These are phyloP conservation scores for Coniochaeta hoffmannii DNA, from an alignment of 2,329 filamentous ascomycete genomes.

Conservation along the genomic window DNA sequence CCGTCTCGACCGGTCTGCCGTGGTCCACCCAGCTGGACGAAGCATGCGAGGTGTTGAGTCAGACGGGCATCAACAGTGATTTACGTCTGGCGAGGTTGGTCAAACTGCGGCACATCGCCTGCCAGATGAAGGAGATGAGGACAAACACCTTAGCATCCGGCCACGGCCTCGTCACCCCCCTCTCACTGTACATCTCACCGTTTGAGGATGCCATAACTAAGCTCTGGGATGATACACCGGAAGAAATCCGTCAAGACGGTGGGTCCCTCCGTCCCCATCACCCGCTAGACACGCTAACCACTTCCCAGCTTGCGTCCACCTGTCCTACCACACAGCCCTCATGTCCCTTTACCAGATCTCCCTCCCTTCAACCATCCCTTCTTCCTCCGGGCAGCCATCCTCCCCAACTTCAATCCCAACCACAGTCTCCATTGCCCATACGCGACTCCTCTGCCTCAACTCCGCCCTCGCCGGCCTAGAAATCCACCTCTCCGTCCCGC, in stretches of 20 bases:
- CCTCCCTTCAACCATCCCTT: neutral
- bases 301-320: neutral
- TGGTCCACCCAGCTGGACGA: slow-evolving; percentile 23
- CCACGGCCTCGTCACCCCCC: neutral
- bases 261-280: neutral
- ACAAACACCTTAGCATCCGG: neutral
- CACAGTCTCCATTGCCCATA: neutral
- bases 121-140: neutral
- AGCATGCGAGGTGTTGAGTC: slow-evolving; percentile 7
- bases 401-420: neutral
- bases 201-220: neutral
- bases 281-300: neutral
- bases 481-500: neutral
- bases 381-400: neutral
- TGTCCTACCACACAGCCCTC: neutral
- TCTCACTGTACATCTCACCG: neutral
- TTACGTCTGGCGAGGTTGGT: slow-evolving; percentile 10
- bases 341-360: neutral
- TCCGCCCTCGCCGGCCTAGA: neutral
- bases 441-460: neutral
- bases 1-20: slow-evolving; percentile 32
- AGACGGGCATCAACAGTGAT: slow-evolving; percentile 5
- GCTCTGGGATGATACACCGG: neutral
- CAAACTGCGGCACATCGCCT: slow-evolving; percentile 10
- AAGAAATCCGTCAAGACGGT: neutral